Evolutionary conservation across 1,139 yeast species (phyloP).

Genomic region (Komagataea norvegica): DNA sequence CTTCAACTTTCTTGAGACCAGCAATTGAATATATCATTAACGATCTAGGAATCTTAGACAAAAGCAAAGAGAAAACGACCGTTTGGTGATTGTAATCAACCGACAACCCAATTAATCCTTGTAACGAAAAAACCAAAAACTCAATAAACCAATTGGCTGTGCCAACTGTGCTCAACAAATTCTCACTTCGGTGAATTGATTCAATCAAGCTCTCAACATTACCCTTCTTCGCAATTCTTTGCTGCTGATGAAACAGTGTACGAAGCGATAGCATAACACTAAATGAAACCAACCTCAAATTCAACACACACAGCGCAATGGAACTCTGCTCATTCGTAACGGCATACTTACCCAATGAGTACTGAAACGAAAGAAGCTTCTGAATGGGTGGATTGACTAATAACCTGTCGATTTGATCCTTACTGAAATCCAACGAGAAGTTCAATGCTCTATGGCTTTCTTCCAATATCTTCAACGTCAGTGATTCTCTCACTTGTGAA

Average conservation of each 20-base stretch:
- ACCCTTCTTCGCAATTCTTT: constrained; percentile 26
- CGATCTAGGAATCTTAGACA: constrained; percentile 68
- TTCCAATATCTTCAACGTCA: constrained; percentile 44
- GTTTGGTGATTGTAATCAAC: constrained; percentile 14
- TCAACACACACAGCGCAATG: constrained; percentile 65
- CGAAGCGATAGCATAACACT: constrained; percentile 71
- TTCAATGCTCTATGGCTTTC: constrained; percentile 69
- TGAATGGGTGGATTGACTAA: constrained; percentile 72
- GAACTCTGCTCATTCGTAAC: constrained; percentile 46
- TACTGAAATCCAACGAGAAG: constrained; percentile 60
- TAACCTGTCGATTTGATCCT: constrained; percentile 64
- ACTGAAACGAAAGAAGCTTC: constrained; percentile 58
- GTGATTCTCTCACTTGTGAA: constrained; percentile 27
- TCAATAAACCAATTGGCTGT: constrained; percentile 78
- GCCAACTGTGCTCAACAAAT: constrained; percentile 60
- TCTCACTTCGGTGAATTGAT: constrained; percentile 51
- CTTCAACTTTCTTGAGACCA: constrained; percentile 64
- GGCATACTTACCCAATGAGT: constrained; percentile 60
- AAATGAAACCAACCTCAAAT: constrained; percentile 66
- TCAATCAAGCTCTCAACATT: constrained; percentile 45
- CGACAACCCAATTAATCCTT: constrained; percentile 43
- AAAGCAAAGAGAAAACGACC: constrained; percentile 40
- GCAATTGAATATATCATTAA: constrained; percentile 66
- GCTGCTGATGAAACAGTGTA: constrained; percentile 39
- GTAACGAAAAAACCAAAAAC: constrained; percentile 58